Evolutionary conservation across 2,329 filamentous ascomycete species (phyloP).

Genomic region (Xylariomycetidae sp.): DNA sequence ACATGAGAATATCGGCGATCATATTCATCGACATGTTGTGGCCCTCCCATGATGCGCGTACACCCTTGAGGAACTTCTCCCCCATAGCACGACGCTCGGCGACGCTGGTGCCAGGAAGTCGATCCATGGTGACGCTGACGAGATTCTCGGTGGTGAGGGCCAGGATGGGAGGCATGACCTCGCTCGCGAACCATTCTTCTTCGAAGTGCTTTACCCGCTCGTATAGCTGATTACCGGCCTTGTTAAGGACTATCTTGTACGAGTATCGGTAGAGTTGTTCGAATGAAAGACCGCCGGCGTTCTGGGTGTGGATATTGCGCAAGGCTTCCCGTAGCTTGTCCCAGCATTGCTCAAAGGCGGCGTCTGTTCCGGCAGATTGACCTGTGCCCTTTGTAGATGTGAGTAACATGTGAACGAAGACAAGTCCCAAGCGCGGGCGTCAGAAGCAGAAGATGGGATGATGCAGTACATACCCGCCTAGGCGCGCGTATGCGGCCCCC

Average conservation of each 20-base stretch:
- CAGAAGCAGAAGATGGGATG: no score
- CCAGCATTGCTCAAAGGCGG: conserved; percentile 88
- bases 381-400: no score
- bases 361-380: conserved; percentile 49
- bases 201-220: conserved; percentile 77
- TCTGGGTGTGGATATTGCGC: conserved; percentile 84
- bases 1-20: conserved; percentile 95
- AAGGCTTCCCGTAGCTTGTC: conserved; percentile 70
- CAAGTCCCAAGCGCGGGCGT: no score
- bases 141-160: conserved; percentile 67
- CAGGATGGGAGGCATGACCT: conserved; percentile 68
- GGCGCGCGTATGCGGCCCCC: conserved; percentile 28
- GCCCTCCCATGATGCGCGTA: conserved; percentile 79
- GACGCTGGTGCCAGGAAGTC: conserved; percentile 54
- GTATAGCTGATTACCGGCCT: conserved; percentile 79
- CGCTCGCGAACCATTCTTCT: conserved; percentile 68
- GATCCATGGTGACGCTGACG: conserved; percentile 54
- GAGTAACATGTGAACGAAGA: no score
- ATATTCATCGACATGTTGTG: conserved; percentile 94
- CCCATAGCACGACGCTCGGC: conserved; percentile 77
- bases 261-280: conserved; percentile 91
- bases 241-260: conserved; percentile 89
- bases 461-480: conserved; percentile 24
- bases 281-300: conserved; percentile 85
- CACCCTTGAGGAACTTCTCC: conserved; percentile 72